phyloP scores from a whole-genome alignment of 2,329 filamentous ascomycete species.

The Sordariomycetes sp. region DNA sequence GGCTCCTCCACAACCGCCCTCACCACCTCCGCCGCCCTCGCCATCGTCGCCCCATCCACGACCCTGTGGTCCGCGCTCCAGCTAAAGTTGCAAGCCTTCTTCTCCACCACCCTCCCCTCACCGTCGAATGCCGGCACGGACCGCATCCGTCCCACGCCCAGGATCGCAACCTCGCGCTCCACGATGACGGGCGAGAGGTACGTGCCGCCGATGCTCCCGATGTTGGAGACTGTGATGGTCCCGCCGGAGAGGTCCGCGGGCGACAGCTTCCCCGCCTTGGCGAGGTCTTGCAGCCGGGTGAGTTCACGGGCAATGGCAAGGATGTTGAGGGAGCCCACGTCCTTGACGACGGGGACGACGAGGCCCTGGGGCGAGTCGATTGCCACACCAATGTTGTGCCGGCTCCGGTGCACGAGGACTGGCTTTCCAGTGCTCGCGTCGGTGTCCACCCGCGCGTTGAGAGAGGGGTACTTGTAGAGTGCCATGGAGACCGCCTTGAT shows the following conservation, averaged over 20 bases:
- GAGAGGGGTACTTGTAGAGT: slow-evolving; percentile 66
- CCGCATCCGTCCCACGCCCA: slow-evolving; percentile 74
- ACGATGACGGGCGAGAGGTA: slow-evolving; percentile 88
- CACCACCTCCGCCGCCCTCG: slow-evolving; percentile 74
- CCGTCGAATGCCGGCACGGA: slow-evolving; percentile 67
- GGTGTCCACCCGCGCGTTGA: slow-evolving; percentile 74
- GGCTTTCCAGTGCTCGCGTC: slow-evolving; percentile 48
- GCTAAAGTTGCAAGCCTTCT: slow-evolving; percentile 79
- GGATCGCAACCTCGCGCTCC: slow-evolving; percentile 78
- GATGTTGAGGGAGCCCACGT: slow-evolving; percentile 67
- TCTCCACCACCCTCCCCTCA: slow-evolving; percentile 49
- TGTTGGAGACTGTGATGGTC: slow-evolving; percentile 93
- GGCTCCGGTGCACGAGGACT: slow-evolving; percentile 60
- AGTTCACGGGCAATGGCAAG: slow-evolving; percentile 68
- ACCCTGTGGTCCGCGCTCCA: slow-evolving; percentile 95
- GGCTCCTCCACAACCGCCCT: slow-evolving; percentile 69
- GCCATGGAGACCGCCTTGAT: slow-evolving; percentile 89
- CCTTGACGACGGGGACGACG: slow-evolving; percentile 80
- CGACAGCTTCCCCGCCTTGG: slow-evolving; percentile 59
- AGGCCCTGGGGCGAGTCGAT: slow-evolving; percentile 88
- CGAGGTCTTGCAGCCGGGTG: slow-evolving; percentile 57
- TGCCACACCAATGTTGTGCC: slow-evolving; percentile 91
- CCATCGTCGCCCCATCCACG: slow-evolving; percentile 89
- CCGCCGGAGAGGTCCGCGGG: slow-evolving; percentile 68
- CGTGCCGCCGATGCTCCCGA: slow-evolving; percentile 86